These are phyloP conservation scores for Hymenoscyphus fructigenus DNA, from an alignment of 2,329 filamentous ascomycete species.

Conservation along the genomic window DNA sequence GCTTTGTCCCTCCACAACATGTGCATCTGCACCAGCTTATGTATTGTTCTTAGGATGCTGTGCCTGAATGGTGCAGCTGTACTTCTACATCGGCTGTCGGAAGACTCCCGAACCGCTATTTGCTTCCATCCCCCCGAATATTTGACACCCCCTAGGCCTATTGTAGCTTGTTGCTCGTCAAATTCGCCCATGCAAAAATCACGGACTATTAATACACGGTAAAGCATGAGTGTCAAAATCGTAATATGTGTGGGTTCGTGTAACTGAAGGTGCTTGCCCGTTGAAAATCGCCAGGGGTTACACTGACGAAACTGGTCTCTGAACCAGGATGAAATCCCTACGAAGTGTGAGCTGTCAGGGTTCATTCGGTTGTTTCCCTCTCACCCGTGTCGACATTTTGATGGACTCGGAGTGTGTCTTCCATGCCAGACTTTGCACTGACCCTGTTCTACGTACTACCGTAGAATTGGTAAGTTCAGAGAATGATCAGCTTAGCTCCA, in stretches of 20 bases:
- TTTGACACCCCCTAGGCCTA: background rate
- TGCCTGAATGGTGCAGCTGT: too few species aligned
- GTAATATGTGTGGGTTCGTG: background rate
- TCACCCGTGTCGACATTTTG: background rate
- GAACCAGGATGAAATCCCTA: background rate
- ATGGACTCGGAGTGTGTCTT: too few species aligned
- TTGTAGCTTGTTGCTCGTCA: background rate
- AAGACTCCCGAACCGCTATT: background rate
- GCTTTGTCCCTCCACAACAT: background rate
- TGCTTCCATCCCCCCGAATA: too few species aligned
- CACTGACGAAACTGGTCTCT: background rate
- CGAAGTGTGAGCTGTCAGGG: background rate
- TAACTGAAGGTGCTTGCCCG: background rate
- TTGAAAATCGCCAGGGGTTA: background rate
- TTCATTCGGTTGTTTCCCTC: background rate
- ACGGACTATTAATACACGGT: background rate
- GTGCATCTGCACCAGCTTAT: background rate
- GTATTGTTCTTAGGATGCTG: too few species aligned
- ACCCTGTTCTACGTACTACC: background rate
- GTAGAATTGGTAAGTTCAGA: background rate
- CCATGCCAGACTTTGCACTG: background rate
- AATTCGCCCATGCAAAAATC: background rate
- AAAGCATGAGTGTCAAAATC: too few species aligned
- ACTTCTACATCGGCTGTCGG: background rate
- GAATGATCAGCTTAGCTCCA: background rate